Base-by-base conservation (phyloP, 1,284 basidiomycete species). In the Pascua guehoae region DNA sequence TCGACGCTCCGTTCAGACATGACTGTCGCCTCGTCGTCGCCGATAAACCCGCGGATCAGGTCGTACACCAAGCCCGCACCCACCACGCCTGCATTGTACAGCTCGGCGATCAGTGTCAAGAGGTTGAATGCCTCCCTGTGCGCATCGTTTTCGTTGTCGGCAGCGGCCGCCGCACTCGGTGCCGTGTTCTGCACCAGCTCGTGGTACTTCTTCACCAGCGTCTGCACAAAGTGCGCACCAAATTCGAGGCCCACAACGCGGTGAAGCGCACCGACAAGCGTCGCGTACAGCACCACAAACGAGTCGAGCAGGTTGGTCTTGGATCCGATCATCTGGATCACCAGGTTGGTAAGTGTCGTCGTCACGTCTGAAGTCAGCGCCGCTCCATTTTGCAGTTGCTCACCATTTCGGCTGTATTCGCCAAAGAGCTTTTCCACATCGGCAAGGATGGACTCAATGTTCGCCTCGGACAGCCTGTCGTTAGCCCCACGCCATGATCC, bases 81-180 rank as follows among this genome's bases (percentile, higher is more conserved):
- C 47, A 98, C 83, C 24, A 98, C 89, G 74, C 91, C 89, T 69
- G 97, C 90, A 73, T 98, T 98, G 80, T 98, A 98, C 41, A 98
- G 79, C 71, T 98, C 91, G 3, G 91, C 89, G 18, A 97, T 79
- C 10, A 98, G 82, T 0, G 91, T 85, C 39, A 94, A 82, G 37
- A 99, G 78, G 73, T 98, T 98, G 15, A 88, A 85, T 60, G 87
- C 87, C 73, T 96, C 90, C 75, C 97, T 97, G 12, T 61, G 68
- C 5, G 65, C 63, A 40, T 67, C 61, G 17, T 64, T 44, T 36
- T 55, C 54, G 11, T 48, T 42, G 5, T 52, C 46, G 10, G 49
- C 47, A 3, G 64, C 56, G 40, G 43, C 17, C 2, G 51, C 36
- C n/a, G 57, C 53, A 12, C 37, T 55, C 9, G 48, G 47, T 37